Conservation (phyloP, 192 early-diverging fungal genomes). For the Ambispora gerdemannii region DNA sequence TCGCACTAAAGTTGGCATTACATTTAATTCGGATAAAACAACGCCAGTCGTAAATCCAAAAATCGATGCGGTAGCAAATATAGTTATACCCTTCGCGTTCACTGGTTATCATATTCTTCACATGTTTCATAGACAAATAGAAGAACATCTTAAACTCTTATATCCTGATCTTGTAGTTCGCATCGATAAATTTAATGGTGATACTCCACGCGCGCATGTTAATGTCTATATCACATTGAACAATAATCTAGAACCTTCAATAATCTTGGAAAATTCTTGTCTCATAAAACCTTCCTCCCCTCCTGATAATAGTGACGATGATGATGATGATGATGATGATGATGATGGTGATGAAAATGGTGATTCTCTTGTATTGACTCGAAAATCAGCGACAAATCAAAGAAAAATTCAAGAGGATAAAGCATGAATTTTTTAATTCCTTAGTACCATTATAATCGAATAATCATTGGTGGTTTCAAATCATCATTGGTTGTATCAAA, state of each 20-base stretch:
- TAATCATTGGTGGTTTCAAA: no score
- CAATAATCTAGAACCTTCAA: background rate
- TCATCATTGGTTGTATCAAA: no score
- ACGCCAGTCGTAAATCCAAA: background rate
- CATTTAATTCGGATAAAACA: constrained; percentile 6
- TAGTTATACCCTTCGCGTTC: background rate
- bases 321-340: background rate
- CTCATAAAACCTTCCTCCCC: no score
- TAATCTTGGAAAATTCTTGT: constrained; percentile 2
- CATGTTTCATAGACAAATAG: background rate
- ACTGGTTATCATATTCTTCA: constrained; percentile 10
- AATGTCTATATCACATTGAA: constrained; percentile 4
- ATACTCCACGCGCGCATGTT: constrained; percentile 3
- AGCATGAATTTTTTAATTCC: no score
- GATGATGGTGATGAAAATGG: background rate
- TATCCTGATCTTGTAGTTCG: background rate
- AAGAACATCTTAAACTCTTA: background rate
- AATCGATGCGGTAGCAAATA: background rate
- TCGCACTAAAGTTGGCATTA: constrained; percentile 1
- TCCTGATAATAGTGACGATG: background rate
- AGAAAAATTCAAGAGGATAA: no score
- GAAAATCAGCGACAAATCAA: no score
- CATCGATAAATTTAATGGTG: background rate
- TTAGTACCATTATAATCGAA: no score
- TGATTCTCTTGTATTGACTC: background rate